Evolutionary conservation across 106 monocot species (phyloP).

Genomic region (Allium sativum): DNA sequence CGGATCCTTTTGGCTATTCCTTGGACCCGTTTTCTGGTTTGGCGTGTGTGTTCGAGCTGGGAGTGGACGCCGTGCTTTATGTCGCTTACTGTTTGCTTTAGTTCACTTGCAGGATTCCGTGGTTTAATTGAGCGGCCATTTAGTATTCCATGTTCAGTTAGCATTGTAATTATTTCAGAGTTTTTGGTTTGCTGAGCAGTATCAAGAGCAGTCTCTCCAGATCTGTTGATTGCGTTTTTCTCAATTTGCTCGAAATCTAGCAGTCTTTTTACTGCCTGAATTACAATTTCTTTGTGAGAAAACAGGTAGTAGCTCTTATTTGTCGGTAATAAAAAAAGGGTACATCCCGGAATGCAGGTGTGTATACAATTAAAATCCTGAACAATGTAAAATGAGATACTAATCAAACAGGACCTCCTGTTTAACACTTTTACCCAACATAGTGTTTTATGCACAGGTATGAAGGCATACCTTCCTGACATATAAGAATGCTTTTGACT

Average conservation of each 20-base stretch:
- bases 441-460: too few species aligned
- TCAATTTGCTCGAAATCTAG: constrained; percentile 30
- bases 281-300: background rate
- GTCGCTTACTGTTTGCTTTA: constrained; percentile 59
- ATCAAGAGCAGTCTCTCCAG: constrained; percentile 52
- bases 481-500: too few species aligned
- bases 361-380: too few species aligned
- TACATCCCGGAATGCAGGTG: too few species aligned
- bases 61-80: constrained; percentile 61
- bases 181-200: constrained; percentile 48
- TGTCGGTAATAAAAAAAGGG: too few species aligned
- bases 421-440: too few species aligned
- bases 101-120: constrained; percentile 34
- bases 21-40: constrained; percentile 47
- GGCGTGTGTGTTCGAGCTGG: constrained; percentile 54
- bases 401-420: too few species aligned
- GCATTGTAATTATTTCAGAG: constrained; percentile 14
- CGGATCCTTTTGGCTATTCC: constrained; percentile 43
- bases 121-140: constrained; percentile 26
- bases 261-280: constrained; percentile 41
- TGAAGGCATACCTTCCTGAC: too few species aligned
- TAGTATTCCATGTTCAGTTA: constrained; percentile 29
- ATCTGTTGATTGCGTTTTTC: constrained; percentile 36
- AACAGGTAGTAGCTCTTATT: background rate
- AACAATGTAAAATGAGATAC: too few species aligned